Percentiles rank a stretch among this genome's conserved stretches.
Conservation (phyloP, 192 early-diverging fungal genomes). For the Rhizoclosmatium sp. region DNA sequence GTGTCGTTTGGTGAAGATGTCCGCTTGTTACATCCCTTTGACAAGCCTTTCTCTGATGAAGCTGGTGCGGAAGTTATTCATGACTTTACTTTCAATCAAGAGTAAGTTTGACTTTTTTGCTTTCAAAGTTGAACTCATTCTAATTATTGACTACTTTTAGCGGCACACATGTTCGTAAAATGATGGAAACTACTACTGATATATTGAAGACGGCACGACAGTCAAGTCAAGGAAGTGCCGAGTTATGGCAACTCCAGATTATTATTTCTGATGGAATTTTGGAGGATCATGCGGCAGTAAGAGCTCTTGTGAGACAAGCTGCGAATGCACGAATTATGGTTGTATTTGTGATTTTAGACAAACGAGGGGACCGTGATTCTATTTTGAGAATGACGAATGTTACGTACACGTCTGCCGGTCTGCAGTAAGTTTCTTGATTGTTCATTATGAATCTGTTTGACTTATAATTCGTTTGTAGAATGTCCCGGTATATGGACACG, state of each 20-base stretch:
- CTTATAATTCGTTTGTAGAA: conserved; percentile 15
- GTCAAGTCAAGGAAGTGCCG: conserved; percentile 53
- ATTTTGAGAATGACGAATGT: conserved; percentile 92
- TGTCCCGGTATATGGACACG: conserved; percentile 88
- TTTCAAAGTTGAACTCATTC: neutral
- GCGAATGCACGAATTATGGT: conserved; percentile 90
- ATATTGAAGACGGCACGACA: conserved; percentile 80
- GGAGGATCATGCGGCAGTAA: conserved; percentile 88
- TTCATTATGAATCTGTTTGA: too few relatives aligned
- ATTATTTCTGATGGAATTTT: conserved; percentile 97
- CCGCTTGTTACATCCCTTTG: conserved; percentile 92
- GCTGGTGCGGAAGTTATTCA: conserved; percentile 90
- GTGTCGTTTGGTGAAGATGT: conserved; percentile 90
- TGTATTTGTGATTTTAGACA: conserved; percentile 95
- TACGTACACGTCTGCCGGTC: conserved; percentile 68
- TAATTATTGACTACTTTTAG: conserved; percentile 33
- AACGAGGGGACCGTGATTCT: conserved; percentile 79
- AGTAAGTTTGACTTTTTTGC: conserved; percentile 39
- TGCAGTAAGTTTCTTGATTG: conserved; percentile 45
- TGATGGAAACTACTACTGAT: conserved; percentile 86
- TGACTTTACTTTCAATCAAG: conserved; percentile 90
- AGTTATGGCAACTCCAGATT: conserved; percentile 96
- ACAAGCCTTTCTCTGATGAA: conserved; percentile 86
- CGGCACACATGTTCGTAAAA: conserved; percentile 80
- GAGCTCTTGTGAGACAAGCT: conserved; percentile 83